Evolutionary conservation across 768 basidiomycete genomes (phyloP), one percentile per base, ranked within the genome.

Genomic region (Lentinula guzmanii): DNA sequence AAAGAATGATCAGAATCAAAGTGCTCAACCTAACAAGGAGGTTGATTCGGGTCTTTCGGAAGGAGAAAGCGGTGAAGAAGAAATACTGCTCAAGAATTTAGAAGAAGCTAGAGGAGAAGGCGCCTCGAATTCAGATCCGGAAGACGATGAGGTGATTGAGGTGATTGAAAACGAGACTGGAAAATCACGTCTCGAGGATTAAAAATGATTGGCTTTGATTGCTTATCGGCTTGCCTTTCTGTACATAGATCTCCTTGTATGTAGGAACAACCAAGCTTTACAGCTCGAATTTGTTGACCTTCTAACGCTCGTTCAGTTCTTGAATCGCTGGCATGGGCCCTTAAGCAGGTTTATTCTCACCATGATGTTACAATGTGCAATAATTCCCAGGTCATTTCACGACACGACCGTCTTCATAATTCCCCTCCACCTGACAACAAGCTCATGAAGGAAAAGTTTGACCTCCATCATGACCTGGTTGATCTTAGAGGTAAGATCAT

Each of bases 71-170:
- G 41, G 37, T 18, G 55, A 56, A 43, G 37, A 41, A 28, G 55
- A 41, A 31, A 56, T 56, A 11, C 15, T 56, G 7, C 28, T 56
- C n/a, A 56, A 56, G 33, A 56, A 43, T 33, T 15, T 56, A 18
- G 55, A 56, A 56, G 55, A 56, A 24, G 55, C 37, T 42, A 21
- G 55, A 42, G 28, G 18, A 42, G 55, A 56, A n/a, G n/a, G 46
- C 21, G 11, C 9, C 11, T 39, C 34, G 37, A 34, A 54, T 18
- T 54, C n/a, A 39, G 15, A 33, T 37, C 35, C 11, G 16, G 35
- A 34, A 16, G 8, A 7, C 9, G 8, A 16, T 33, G 18, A 21
- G 18, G 18, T 54, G 31, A 8, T n/a, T 52, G 15, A 28, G 28
- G 28, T 28, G 28, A 3, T 37, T 10, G 15, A 37, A 21, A 41